These are phyloP conservation scores for Boletus tylopilopsis DNA, from an alignment of 768 basidiomycete genomes.

Conservation along the genomic window DNA sequence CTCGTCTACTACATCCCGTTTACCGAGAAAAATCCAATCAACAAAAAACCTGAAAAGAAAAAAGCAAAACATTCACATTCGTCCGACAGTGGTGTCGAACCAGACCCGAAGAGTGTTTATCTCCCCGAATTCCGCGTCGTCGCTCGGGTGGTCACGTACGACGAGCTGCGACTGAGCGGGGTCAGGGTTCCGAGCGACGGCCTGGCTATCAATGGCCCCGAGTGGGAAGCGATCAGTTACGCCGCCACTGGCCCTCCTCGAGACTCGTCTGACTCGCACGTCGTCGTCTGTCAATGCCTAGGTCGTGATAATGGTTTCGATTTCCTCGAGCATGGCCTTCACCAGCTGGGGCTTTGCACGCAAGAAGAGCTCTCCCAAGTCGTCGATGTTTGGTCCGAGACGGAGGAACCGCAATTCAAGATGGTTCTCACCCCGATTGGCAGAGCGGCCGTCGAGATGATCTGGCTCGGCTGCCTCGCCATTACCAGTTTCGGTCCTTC, in stretches of 20 bases:
- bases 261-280: conserved; percentile 36
- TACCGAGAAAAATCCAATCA: conserved; percentile 7
- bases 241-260: conserved; percentile 25
- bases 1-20: conserved; percentile 78
- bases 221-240: conserved; percentile 44
- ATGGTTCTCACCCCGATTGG: conserved; percentile 44
- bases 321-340: conserved; percentile 76
- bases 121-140: conserved; percentile 68
- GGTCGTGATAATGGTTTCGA: conserved; percentile 67
- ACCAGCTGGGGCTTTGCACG: conserved; percentile 65
- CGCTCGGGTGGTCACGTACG: conserved; percentile 68
- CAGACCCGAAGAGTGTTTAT: conserved; percentile 46
- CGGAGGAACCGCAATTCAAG: conserved; percentile 40
- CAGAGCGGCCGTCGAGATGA: conserved; percentile 49
- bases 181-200: conserved; percentile 72
- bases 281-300: conserved; percentile 56
- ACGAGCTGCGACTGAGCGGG: conserved; percentile 69
- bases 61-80: conserved; percentile 28
- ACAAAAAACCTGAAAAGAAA: conserved; percentile 31
- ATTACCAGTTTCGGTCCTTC: conserved; percentile 38
- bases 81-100: conserved; percentile 22
- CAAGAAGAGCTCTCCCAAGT: conserved; percentile 19
- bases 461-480: conserved; percentile 52
- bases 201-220: conserved; percentile 61
- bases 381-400: conserved; percentile 3